Conservation (phyloP, 305 asterid genomes). For the Euphrasia arctica region DNA sequence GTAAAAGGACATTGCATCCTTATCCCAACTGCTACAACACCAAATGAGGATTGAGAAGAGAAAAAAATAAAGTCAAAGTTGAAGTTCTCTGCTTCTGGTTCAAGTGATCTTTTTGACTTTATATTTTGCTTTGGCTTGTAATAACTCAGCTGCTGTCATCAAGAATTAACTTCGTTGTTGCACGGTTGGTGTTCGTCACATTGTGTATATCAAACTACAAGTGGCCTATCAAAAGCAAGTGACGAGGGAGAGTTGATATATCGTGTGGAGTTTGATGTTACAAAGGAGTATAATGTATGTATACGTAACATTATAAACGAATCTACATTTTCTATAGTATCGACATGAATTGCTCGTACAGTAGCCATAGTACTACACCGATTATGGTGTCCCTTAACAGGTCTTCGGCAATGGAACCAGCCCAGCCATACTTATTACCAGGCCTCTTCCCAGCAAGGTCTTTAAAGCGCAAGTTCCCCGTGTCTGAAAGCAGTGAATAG, state of each 20-base stretch:
- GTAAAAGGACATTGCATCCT: constrained; percentile 6
- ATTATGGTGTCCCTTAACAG: constrained; percentile 69
- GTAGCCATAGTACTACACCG: constrained; percentile 58
- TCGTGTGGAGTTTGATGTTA: too few relatives aligned
- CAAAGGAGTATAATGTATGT: too few relatives aligned
- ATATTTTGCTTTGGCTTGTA: constrained; percentile 7
- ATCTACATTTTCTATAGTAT: constrained; percentile 11
- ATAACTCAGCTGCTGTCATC: background rate
- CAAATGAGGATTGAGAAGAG: background rate
- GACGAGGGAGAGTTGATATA: too few relatives aligned
- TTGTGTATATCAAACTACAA: too few relatives aligned
- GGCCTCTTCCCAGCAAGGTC: constrained; percentile 64
- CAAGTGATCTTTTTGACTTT: constrained; percentile 9
- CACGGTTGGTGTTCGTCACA: too few relatives aligned
- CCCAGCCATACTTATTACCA: constrained; percentile 42
- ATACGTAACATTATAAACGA: too few relatives aligned
- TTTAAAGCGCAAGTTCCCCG: constrained; percentile 75
- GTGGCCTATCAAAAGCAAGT: too few relatives aligned
- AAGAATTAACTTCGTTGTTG: background rate
- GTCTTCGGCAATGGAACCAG: constrained; percentile 39
- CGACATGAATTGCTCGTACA: constrained; percentile 53
- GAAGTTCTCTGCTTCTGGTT: background rate
- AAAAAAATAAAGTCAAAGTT: constrained; percentile 6
- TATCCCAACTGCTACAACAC: constrained; percentile 14
- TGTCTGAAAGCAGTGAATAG: constrained; percentile 71